phyloP scores from a whole-genome alignment of 345 rosid genomes.

The Linum lewisii region DNA sequence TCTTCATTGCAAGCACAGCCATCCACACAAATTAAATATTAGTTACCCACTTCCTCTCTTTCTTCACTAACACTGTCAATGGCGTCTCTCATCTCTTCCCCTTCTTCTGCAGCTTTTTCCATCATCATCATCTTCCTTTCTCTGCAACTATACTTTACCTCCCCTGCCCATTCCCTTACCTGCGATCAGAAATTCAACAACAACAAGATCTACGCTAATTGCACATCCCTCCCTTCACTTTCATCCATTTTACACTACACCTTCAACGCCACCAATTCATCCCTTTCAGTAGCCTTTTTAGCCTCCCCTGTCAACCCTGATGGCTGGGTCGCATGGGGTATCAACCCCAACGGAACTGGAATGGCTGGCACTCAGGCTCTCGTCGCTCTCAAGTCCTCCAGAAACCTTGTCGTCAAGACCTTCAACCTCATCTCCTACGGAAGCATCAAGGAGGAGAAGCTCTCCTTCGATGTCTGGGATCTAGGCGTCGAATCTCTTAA shows the following conservation, averaged over 20 bases:
- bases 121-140: conserved; percentile 16
- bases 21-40: no score
- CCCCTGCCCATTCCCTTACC: conserved; percentile 35
- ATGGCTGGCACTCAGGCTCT: conserved; percentile 68
- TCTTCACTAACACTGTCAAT: background rate
- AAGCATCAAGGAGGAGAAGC: conserved; percentile 11
- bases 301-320: conserved; percentile 33
- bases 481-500: conserved; percentile 7
- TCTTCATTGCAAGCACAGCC: no score
- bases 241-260: conserved; percentile 56
- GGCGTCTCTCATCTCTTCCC: background rate
- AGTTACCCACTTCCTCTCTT: background rate
- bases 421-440: conserved; percentile 12
- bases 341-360: conserved; percentile 42
- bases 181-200: conserved; percentile 39
- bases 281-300: conserved; percentile 68
- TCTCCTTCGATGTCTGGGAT: conserved; percentile 18
- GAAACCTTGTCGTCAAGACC: conserved; percentile 19
- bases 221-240: conserved; percentile 45
- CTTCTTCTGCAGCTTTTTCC: background rate
- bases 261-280: conserved; percentile 53
- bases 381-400: conserved; percentile 28
- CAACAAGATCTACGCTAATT: conserved; percentile 26
- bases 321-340: conserved; percentile 82
- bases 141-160: conserved; percentile 10